Evolutionary conservation across 1,284 basidiomycete genomes (phyloP).

Genomic region (Heliocybe sulcata): DNA sequence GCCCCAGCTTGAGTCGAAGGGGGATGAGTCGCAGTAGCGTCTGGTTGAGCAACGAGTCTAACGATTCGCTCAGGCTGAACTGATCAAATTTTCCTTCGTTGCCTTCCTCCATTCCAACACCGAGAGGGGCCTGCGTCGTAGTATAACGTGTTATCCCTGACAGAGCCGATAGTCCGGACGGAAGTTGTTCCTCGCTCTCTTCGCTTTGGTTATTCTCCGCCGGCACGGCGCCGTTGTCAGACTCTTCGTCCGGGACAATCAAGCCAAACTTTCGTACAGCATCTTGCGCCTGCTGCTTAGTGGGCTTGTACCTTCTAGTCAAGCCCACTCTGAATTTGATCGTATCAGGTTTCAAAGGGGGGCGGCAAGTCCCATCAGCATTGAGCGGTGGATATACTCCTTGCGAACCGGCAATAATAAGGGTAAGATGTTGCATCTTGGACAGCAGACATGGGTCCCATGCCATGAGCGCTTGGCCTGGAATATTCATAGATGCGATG

Average conservation of each 20-base stretch:
- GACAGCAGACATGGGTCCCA: slow-evolving; percentile 56
- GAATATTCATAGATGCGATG: slow-evolving; percentile 39
- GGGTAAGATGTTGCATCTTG: slow-evolving; percentile 40
- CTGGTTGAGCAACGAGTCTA: slow-evolving; percentile 50
- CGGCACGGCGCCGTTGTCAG: slow-evolving; percentile 9
- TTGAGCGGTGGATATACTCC: slow-evolving; percentile 42
- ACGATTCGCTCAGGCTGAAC: slow-evolving; percentile 51
- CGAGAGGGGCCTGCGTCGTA: no score
- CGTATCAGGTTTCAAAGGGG: slow-evolving; percentile 22
- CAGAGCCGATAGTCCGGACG: no score
- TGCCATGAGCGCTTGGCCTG: slow-evolving; percentile 49
- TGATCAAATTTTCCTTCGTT: slow-evolving; percentile 31
- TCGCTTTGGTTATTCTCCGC: slow-evolving; percentile 13
- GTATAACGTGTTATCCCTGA: no score
- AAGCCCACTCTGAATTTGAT: slow-evolving; percentile 52
- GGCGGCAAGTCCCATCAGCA: slow-evolving; percentile 28
- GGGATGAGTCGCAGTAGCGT: slow-evolving; percentile 44
- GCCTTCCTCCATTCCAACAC: slow-evolving; percentile 2
- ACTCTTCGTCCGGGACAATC: slow-evolving; percentile 28
- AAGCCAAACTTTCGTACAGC: slow-evolving; percentile 41
- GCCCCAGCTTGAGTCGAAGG: slow-evolving; percentile 36
- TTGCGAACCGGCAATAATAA: slow-evolving; percentile 50
- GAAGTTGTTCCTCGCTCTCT: neutral
- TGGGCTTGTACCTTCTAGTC: slow-evolving; percentile 46
- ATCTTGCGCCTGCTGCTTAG: slow-evolving; percentile 34